Conservation (phyloP, 768 basidiomycete species). For the Tulasnella sp. region DNA sequence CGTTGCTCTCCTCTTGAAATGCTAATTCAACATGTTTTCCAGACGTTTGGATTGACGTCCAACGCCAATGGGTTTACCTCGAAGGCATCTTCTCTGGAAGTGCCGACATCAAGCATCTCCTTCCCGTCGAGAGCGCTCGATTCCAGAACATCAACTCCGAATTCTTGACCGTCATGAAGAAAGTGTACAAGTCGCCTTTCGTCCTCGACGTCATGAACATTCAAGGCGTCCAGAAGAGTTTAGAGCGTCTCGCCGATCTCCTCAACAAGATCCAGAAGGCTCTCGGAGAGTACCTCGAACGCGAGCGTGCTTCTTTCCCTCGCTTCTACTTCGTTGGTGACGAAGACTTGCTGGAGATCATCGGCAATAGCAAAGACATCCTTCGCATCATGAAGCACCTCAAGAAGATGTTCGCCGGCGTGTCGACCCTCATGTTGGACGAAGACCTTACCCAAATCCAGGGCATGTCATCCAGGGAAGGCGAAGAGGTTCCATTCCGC, state of each 20-base stretch:
- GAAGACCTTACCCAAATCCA: constrained; percentile 84
- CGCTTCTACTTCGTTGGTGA: constrained; percentile 99
- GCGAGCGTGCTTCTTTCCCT: constrained; percentile 96
- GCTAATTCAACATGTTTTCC: constrained; percentile 13
- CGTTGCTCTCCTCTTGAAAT: neutral
- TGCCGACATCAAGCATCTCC: constrained; percentile 97
- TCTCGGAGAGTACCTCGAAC: constrained; percentile 95
- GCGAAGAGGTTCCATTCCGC: constrained; percentile 85
- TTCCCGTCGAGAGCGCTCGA: constrained; percentile 94
- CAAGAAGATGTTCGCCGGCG: constrained; percentile 99
- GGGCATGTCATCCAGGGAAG: constrained; percentile 93
- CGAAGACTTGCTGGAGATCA: constrained; percentile 97
- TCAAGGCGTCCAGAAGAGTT: constrained; percentile 90
- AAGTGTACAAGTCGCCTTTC: constrained; percentile 98
- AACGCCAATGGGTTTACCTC: constrained; percentile 98
- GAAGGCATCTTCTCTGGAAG: constrained; percentile 99
- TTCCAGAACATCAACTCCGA: constrained; percentile 99
- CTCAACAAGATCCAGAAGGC: constrained; percentile 99
- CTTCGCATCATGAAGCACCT: constrained; percentile 97
- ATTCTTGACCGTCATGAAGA: constrained; percentile 98
- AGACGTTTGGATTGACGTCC: constrained; percentile 99
- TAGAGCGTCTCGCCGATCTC: constrained; percentile 93
- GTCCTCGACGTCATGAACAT: constrained; percentile 97
- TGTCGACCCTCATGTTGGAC: constrained; percentile 83
- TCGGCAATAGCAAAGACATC: constrained; percentile 99